These are phyloP conservation scores for Penicillium malachiteum DNA, from an alignment of 495 filamentous ascomycete species.

Conservation along the genomic window DNA sequence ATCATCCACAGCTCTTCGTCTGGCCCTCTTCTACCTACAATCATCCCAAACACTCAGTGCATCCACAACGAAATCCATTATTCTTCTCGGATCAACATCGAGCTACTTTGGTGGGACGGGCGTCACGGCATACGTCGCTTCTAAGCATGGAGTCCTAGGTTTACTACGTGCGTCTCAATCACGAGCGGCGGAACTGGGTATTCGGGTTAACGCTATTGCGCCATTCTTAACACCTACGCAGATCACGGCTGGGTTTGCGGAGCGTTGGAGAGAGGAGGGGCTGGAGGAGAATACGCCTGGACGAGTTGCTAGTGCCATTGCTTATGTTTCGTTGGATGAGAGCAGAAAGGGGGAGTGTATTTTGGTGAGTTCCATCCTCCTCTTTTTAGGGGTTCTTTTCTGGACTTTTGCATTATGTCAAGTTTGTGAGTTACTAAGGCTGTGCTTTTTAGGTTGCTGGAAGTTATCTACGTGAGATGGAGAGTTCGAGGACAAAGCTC, in stretches of 20 bases:
- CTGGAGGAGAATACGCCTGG: conserved; percentile 23
- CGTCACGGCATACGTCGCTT: conserved; percentile 29
- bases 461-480: conserved; percentile 26
- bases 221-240: conserved; percentile 33
- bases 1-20: too few relatives aligned
- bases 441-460: conserved; percentile 22
- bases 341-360: conserved; percentile 15
- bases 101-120: conserved; percentile 35
- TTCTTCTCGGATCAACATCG: conserved; percentile 28
- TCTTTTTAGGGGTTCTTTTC: too few relatives aligned
- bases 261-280: conserved; percentile 21
- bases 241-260: conserved; percentile 22
- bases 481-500: conserved; percentile 16
- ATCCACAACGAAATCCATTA: conserved; percentile 12
- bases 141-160: conserved; percentile 33
- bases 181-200: conserved; percentile 12
- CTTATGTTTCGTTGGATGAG: conserved; percentile 15
- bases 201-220: conserved; percentile 29
- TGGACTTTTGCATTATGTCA: too few relatives aligned
- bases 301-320: conserved; percentile 25
- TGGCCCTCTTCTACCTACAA: too few relatives aligned
- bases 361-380: conserved; percentile 5
- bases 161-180: conserved; percentile 28
- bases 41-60: too few relatives aligned
- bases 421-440: too few relatives aligned